Base-by-base conservation (phyloP, 2,329 filamentous ascomycete species). In the Clathrospora elynae region DNA sequence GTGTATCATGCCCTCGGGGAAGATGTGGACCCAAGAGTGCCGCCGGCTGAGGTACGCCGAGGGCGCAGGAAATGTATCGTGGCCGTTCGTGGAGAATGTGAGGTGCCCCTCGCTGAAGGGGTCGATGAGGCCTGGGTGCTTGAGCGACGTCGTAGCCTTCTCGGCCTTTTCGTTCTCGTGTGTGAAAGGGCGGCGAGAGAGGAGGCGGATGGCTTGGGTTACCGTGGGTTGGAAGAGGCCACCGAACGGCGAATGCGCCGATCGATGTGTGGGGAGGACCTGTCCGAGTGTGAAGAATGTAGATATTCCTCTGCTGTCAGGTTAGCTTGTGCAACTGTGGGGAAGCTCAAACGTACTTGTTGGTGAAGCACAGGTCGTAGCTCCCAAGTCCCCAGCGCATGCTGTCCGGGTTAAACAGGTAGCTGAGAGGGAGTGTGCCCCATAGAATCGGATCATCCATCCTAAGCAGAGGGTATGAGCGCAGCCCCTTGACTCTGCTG, bases 391-490 rank as follows among this genome's bases (percentile, higher is more conserved):
- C 84, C 90, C 91, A 97, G 67, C 93, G 83, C 62, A 90, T 78
- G 65, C 91, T 93, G 42, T 80, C 77, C 13, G 87, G 82, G 46
- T 85, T 82, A 61, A 87, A 83, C 53, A 82, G 75, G 64, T 93
- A 89, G 35, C 80, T 78, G 31, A 88, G 70, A 1, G 93, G 93
- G 3, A 99, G 75, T 23, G 90, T 82, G 12, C 92, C 93, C 92
- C 92, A 99, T 57, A 96, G 84, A 45, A 97, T 73, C 17, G 93
- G 93, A 73, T 99, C 93, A 72, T 99, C 93, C 59, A 97, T 75
- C 46, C 92, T 96, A 68, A 53, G 50, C 40, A 49, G 14, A 43
- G 44, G 24, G 31, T 30, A 49, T 53, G 33, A 55, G 57, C 36
- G 36, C 48, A 22, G 12, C 33, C 37, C 43, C 58, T 40, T 51